Evolutionary conservation across 1,284 basidiomycete species (phyloP).

Genomic region (Ustilago hordei): DNA sequence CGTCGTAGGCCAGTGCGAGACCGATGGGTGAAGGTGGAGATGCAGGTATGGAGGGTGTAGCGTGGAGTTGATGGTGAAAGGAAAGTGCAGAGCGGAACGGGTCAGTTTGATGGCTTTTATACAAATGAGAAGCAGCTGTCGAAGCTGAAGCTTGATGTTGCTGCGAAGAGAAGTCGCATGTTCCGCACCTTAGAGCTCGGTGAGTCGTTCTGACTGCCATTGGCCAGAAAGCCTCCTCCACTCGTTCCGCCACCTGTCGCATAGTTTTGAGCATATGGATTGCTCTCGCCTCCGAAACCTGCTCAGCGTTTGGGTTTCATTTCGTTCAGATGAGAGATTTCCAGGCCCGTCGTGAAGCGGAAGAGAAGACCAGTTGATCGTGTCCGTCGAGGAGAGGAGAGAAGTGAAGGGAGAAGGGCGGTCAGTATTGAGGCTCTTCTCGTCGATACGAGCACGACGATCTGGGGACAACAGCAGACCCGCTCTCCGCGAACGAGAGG

Average conservation of each 20-base stretch:
- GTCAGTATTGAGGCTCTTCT: too few relatives aligned
- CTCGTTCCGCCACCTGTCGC: slow-evolving; percentile 54
- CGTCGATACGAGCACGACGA: neutral
- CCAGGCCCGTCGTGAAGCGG: too few relatives aligned
- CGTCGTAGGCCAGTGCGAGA: neutral
- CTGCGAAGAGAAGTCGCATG: neutral
- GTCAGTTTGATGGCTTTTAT: slow-evolving; percentile 9
- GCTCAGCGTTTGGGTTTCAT: too few relatives aligned
- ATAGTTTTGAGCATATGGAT: slow-evolving; percentile 60
- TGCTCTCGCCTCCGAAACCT: slow-evolving; percentile 43
- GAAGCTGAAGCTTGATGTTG: neutral
- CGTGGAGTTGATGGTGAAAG: neutral
- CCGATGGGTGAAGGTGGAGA: neutral
- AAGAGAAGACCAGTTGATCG: too few relatives aligned
- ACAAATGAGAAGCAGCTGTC: neutral
- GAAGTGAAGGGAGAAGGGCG: too few relatives aligned
- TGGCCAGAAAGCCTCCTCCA: slow-evolving; percentile 56
- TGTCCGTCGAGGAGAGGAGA: too few relatives aligned
- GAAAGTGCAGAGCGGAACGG: neutral
- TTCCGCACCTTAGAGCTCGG: slow-evolving; percentile 48
- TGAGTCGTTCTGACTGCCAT: slow-evolving; percentile 48
- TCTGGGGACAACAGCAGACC: neutral
- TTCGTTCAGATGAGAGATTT: too few relatives aligned
- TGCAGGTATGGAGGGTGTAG: neutral
- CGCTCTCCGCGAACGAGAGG: too few relatives aligned